These are phyloP conservation scores for Calonectria leucothoes DNA, from an alignment of 2,329 filamentous ascomycete species.

Conservation along the genomic window DNA sequence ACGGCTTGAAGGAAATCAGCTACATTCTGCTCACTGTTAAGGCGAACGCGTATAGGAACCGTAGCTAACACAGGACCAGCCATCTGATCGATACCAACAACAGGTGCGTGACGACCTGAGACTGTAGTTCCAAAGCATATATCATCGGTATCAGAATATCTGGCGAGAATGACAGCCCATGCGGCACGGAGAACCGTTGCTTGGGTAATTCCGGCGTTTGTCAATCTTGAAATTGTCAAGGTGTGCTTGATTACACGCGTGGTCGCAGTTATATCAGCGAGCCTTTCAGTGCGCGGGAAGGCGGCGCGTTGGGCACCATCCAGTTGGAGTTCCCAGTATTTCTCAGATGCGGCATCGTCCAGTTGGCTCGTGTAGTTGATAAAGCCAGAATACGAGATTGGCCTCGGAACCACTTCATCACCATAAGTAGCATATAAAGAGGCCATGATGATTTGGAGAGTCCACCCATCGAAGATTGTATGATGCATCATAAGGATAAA, in stretches of 20 bases:
- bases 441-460: neutral
- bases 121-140: conserved; percentile 57
- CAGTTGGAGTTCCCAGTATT: neutral
- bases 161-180: conserved; percentile 60
- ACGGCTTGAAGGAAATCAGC: conserved; percentile 16
- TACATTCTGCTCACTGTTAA: conserved; percentile 41
- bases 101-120: conserved; percentile 49
- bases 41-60: conserved; percentile 52
- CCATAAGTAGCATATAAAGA: neutral
- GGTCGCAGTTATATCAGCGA: neutral
- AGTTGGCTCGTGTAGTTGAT: neutral
- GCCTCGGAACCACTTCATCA: neutral
- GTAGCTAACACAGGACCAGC: conserved; percentile 51
- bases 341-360: neutral
- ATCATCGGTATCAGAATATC: conserved; percentile 56
- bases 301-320: neutral
- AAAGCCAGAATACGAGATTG: neutral
- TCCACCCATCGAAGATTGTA: conserved; percentile 3
- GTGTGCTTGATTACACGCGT: conserved; percentile 59
- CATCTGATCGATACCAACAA: conserved; percentile 35
- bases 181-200: conserved; percentile 50
- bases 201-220: conserved; percentile 8
- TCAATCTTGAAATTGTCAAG: conserved; percentile 51
- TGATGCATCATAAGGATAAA: neutral
- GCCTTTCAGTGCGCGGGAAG: neutral